phyloP scores from a whole-genome alignment of 257 asterid species.

The Nicotiana paniculata region DNA sequence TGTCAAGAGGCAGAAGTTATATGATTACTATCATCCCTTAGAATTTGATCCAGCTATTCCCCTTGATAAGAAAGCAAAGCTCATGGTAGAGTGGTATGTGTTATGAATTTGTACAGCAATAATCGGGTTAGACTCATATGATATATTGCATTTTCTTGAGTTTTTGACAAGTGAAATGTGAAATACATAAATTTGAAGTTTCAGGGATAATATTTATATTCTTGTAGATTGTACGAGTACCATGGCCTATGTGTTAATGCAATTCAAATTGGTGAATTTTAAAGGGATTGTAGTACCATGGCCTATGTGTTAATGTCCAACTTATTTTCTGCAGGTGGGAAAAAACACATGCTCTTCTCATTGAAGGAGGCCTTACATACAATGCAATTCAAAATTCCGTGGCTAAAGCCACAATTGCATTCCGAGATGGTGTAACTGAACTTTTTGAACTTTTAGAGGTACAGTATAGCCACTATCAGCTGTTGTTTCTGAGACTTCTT shows the following conservation, averaged over 20 bases:
- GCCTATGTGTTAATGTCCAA: neutral
- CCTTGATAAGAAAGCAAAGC: constrained; percentile 71
- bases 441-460: constrained; percentile 91
- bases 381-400: constrained; percentile 70
- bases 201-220: neutral
- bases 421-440: constrained; percentile 84
- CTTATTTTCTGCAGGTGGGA: constrained; percentile 65
- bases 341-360: constrained; percentile 81
- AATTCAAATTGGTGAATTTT: neutral
- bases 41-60: constrained; percentile 81
- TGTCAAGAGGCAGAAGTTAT: constrained; percentile 65
- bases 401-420: constrained; percentile 57
- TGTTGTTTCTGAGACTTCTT: constrained; percentile 9
- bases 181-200: neutral
- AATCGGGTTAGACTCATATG: neutral
- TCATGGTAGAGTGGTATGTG: constrained; percentile 95
- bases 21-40: constrained; percentile 78
- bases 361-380: constrained; percentile 77
- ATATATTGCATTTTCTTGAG: neutral
- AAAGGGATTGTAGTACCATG: neutral
- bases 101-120: constrained; percentile 7
- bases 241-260: too few relatives aligned
- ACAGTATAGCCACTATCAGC: neutral
- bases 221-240: neutral
- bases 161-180: neutral